Base-by-base conservation (phyloP, 148 eudicot species). In the Chenopodium suecicum region DNA sequence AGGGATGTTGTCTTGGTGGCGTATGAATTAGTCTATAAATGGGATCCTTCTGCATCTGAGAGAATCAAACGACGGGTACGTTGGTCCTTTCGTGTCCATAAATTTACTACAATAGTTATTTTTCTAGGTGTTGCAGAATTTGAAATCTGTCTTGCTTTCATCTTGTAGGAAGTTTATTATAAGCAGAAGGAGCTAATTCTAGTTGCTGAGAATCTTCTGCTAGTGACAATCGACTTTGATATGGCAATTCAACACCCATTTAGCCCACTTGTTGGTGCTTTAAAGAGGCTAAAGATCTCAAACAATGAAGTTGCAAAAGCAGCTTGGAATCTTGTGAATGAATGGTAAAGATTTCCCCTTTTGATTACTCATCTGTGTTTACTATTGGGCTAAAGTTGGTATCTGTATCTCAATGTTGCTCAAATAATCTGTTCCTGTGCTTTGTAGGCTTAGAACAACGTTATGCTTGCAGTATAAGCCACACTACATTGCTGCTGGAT, bases 401-500 rank as follows among this genome's bases (percentile, higher is more conserved):
- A 22, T 20, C 29, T 71, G 0, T 48, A 5, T 22, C 19, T 64
- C 47, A 23, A 44, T 10, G 2, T 72, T 7, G 7, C 25, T 31
- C 60, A 31, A 8, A 23, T 52, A 52, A 47, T 6, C 62, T 52
- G 50, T 2, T 25, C 44, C 73, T 75, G 65, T 81, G 74, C 58
- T 70, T 77, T 79, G 47, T 84, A 91, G 97, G 94, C 89, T 91
- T 31, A 89, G 85, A 20, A 89, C 95, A 10, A 85, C 93, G 27
- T 54, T 93, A n/a, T 90, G 95, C 89, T 85, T 93, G 87, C 94
- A 93, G 86, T 91, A 90, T 86, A 93, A 91, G 70, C 97, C 95
- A 75, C 94, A 89, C 85, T 91, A 88, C 85, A 88, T 91, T 81
- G 95, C 97, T 16, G 95, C 97, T 80, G 92, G 88, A 64, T 88